Conservation (phyloP, 345 rosid genomes). For the Rhizophora apiculata region DNA sequence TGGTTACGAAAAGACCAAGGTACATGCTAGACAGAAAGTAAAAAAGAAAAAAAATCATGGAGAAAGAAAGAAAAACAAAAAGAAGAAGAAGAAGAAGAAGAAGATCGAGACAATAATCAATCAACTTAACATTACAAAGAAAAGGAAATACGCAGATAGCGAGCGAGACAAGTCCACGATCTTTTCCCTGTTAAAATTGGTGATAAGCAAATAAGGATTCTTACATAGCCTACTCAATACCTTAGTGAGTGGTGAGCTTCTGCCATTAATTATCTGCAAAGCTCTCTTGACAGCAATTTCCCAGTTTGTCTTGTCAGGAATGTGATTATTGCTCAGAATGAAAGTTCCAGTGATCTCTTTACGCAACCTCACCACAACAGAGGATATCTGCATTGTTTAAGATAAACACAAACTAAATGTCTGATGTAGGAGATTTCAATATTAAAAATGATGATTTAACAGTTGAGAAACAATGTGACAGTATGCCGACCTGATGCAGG, state of each 20-base stretch:
- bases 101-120: not conserved
- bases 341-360: constrained; percentile 45
- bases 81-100: too few relatives aligned
- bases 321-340: constrained; percentile 55
- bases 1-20: not conserved
- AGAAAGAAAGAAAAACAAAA: too few relatives aligned
- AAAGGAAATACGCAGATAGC: too few relatives aligned
- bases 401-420: not conserved
- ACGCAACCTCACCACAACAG: constrained; percentile 34
- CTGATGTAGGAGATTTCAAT: not conserved
- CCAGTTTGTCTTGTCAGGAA: constrained; percentile 57
- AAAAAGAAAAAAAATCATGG: too few relatives aligned
- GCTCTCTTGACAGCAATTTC: constrained; percentile 61
- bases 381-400: constrained; percentile 48
- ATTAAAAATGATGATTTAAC: not conserved
- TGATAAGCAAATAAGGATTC: not conserved
- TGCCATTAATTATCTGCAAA: constrained; percentile 48
- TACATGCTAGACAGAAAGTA: not conserved
- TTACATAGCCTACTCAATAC: constrained; percentile 23
- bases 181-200: too few relatives aligned
- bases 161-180: too few relatives aligned
- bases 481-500: constrained; percentile 44
- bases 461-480: not conserved
- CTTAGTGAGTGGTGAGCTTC: constrained; percentile 59
- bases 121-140: too few relatives aligned